Conservation (phyloP, 2,329 filamentous ascomycete genomes). For the Curvularia spicifera region DNA sequence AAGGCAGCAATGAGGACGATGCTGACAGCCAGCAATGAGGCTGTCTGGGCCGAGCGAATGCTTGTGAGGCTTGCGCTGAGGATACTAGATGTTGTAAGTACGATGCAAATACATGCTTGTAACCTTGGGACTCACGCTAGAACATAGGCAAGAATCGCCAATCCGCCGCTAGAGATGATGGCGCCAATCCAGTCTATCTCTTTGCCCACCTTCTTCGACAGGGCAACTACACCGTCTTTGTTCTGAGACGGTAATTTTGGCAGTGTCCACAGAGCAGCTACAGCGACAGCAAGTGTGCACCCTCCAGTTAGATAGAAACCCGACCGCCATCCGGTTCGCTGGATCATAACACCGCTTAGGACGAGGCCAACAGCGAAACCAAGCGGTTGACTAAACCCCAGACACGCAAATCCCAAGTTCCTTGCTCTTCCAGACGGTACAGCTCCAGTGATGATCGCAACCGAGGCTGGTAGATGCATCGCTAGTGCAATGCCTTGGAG, state of each 20-base stretch:
- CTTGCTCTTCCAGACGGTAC: conserved; percentile 33
- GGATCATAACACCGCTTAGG: conserved; percentile 57
- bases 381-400: conserved; percentile 57
- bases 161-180: conserved; percentile 30
- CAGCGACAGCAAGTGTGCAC: conserved; percentile 45
- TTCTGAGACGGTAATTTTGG: conserved; percentile 26
- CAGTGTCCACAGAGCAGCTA: conserved; percentile 39
- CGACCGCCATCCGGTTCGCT: conserved; percentile 57
- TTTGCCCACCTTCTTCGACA: conserved; percentile 23
- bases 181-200: conserved; percentile 43
- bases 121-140: conserved; percentile 29
- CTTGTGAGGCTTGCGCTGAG: conserved; percentile 32
- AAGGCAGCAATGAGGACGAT: conserved; percentile 37
- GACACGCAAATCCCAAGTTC: conserved; percentile 47
- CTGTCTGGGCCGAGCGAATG: conserved; percentile 31
- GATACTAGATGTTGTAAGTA: conserved; percentile 25
- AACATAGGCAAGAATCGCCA: conserved; percentile 34
- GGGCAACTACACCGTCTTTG: background rate
- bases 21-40: conserved; percentile 32
- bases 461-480: conserved; percentile 56
- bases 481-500: conserved; percentile 56
- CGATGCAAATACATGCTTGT: background rate
- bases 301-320: conserved; percentile 53
- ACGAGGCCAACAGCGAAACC: conserved; percentile 61
- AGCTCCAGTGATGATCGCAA: conserved; percentile 52